Percentiles rank a stretch among this genome's conserved stretches.
Conservation (phyloP, 2,329 filamentous ascomycete genomes). For the Colletotrichum australisinense region DNA sequence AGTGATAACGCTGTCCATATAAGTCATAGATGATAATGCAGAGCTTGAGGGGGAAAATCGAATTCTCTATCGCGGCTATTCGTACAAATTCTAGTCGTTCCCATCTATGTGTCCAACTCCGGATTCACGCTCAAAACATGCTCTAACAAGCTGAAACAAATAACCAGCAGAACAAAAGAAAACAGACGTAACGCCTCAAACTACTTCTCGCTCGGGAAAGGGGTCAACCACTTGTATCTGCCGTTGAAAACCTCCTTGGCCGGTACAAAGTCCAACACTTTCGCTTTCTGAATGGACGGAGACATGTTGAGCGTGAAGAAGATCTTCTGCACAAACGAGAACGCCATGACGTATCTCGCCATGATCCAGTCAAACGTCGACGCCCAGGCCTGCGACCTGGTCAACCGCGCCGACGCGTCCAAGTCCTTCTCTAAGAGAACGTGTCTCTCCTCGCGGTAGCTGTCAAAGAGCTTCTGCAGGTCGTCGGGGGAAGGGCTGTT, state of each 20-base stretch:
- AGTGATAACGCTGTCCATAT: neutral
- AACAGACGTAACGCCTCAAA: neutral
- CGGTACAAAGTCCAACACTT: slow-evolving; percentile 38
- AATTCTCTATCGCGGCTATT: neutral
- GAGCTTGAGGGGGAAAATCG: neutral
- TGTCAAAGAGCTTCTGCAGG: slow-evolving; percentile 34
- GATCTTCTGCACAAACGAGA: slow-evolving; percentile 17
- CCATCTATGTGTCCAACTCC: neutral
- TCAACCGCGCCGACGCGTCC: slow-evolving; percentile 34
- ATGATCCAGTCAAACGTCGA: slow-evolving; percentile 40
- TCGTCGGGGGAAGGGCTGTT: neutral
- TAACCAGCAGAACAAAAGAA: neutral
- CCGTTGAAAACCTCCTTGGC: slow-evolving; percentile 35
- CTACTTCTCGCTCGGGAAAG: slow-evolving; percentile 7
- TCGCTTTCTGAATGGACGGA: slow-evolving; percentile 24
- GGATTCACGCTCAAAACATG: neutral
- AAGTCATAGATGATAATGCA: neutral
- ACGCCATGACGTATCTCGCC: slow-evolving; percentile 37
- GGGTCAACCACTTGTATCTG: slow-evolving; percentile 19
- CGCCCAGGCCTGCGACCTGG: slow-evolving; percentile 42
- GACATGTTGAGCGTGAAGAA: slow-evolving; percentile 24
- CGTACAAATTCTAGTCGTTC: neutral
- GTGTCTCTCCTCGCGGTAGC: slow-evolving; percentile 37
- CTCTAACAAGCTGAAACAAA: neutral
- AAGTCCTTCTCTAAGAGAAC: slow-evolving; percentile 32